A percentile compares a stretch with the other conserved stretches of the same genome.
phyloP scores from a whole-genome alignment of 1,284 basidiomycete species.

The Puccinia polysora region DNA sequence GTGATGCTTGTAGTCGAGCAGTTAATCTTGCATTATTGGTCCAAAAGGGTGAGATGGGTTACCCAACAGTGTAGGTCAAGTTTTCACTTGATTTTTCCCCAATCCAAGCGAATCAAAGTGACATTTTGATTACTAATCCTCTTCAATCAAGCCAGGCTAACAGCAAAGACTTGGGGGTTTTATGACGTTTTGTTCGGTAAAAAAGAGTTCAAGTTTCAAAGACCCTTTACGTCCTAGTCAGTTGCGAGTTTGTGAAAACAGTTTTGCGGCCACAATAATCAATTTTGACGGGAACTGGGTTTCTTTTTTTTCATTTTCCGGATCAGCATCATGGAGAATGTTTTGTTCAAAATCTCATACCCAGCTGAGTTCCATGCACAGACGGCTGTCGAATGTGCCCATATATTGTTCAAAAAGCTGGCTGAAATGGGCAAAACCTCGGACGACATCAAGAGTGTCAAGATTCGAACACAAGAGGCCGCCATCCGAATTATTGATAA shows the following conservation, averaged over 20 bases:
- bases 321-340: constrained; percentile 80
- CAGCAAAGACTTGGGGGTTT: constrained; percentile 92
- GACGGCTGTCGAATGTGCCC: constrained; percentile 85
- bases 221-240: constrained; percentile 69
- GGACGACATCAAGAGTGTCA: constrained; percentile 84
- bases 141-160: constrained; percentile 60
- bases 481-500: constrained; percentile 85
- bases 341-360: constrained; percentile 84
- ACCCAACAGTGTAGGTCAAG: constrained; percentile 65
- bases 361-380: constrained; percentile 88
- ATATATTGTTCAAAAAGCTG: constrained; percentile 70
- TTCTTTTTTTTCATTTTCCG: not conserved
- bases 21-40: constrained; percentile 86
- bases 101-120: not conserved
- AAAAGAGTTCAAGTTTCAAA: constrained; percentile 84
- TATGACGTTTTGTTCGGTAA: constrained; percentile 95
- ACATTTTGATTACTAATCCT: not conserved
- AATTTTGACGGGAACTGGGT: too few species aligned
- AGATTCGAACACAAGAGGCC: constrained; percentile 87
- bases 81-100: not conserved
- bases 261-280: too few species aligned
- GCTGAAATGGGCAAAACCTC: constrained; percentile 71
- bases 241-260: too few species aligned
- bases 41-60: constrained; percentile 83
- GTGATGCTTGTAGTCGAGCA: constrained; percentile 86